Base-by-base conservation (phyloP, 139 green algal species). In the Ettlia oleoabundans region DNA sequence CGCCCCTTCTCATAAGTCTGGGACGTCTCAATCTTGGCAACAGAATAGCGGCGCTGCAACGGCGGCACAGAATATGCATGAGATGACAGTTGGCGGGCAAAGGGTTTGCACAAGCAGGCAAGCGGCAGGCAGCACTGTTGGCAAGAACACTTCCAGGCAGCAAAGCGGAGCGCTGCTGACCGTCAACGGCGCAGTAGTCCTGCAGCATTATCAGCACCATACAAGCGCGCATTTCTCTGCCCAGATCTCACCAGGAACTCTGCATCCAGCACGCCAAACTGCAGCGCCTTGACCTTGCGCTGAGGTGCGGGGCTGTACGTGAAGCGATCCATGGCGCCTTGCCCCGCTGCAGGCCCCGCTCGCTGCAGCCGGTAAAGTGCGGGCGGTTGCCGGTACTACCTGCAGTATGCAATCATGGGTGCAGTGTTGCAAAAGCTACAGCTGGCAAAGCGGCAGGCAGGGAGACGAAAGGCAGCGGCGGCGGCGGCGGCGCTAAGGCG, bases 211-310 rank as follows among this genome's bases (percentile, higher is more conserved):
- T 19, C 68, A 33, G 8, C 38, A 55, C 38, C 10, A 33, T 10
- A 2, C 2, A 40, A 42, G n/a, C n/a, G n/a, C n/a, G n/a, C 32
- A 40, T 15, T 10, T 1, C 47, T 19, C 21, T 7, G 32, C 18
- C 42, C 19, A 21, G 2, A 2, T 92, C 96, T 91, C 73, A 99
- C 96, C 77, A 99, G 94, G 84, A 98, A 97, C 81, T 99, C 97
- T 22, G 97, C 96, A 69, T 97, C 93, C 78, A 98, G 91, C 3
- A 99, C 86, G 72, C 94, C 93, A 84, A 99, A 98, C 91, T 99
- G 97, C 35, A 99, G 86, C 8, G 83, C 80, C 80, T 95, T 94
- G 13, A 99, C 93, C 47, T 92, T 92, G 65, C 86, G 73, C 42
- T 85, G 73, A 37, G 86, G 86, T 21, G 86, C 86, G 28, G 28